Conservation (phyloP, 768 basidiomycete genomes). For the Boletus eberwhitei region DNA sequence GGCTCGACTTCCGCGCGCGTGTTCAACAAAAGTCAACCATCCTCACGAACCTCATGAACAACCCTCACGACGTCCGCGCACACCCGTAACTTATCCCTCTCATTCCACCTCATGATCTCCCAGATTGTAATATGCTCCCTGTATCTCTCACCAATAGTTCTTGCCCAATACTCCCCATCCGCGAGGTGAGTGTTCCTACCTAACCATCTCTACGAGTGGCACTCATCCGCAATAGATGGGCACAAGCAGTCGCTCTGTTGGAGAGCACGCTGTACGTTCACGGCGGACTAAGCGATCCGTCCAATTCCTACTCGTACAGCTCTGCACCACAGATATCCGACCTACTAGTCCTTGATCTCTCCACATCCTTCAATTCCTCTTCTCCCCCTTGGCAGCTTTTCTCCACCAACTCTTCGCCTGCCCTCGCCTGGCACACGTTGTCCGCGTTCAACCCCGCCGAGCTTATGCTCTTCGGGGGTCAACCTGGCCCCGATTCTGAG, state of each 20-base stretch:
- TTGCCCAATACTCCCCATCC: slow-evolving; percentile 24
- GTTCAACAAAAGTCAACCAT: not conserved
- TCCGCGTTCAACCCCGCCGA: slow-evolving; percentile 56
- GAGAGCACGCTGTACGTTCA: slow-evolving; percentile 64
- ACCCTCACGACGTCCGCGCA: slow-evolving; percentile 7
- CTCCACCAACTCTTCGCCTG: slow-evolving; percentile 48
- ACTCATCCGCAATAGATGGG: slow-evolving; percentile 63
- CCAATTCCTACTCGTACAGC: slow-evolving; percentile 65
- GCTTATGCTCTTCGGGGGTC: slow-evolving; percentile 72
- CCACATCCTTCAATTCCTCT: slow-evolving; percentile 51
- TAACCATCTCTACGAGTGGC: not conserved
- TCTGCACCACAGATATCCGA: slow-evolving; percentile 73
- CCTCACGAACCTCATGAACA: slow-evolving; percentile 19
- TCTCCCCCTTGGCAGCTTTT: slow-evolving; percentile 70
- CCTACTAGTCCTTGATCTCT: slow-evolving; percentile 64
- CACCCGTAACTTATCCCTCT: slow-evolving; percentile 14
- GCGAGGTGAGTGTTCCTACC: slow-evolving; percentile 20
- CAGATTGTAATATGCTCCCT: slow-evolving; percentile 3
- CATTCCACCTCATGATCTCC: slow-evolving; percentile 7
- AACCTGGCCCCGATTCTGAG: slow-evolving; percentile 57
- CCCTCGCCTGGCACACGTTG: slow-evolving; percentile 77
- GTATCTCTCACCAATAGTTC: slow-evolving; percentile 13
- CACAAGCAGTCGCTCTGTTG: slow-evolving; percentile 62
- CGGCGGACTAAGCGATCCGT: slow-evolving; percentile 77
- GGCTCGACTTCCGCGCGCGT: slow-evolving; percentile 3